Evolutionary conservation across 1,139 yeast species (phyloP), one percentile per base, ranked within the genome.

Genomic region (Kurtzmaniella quercitrusa): DNA sequence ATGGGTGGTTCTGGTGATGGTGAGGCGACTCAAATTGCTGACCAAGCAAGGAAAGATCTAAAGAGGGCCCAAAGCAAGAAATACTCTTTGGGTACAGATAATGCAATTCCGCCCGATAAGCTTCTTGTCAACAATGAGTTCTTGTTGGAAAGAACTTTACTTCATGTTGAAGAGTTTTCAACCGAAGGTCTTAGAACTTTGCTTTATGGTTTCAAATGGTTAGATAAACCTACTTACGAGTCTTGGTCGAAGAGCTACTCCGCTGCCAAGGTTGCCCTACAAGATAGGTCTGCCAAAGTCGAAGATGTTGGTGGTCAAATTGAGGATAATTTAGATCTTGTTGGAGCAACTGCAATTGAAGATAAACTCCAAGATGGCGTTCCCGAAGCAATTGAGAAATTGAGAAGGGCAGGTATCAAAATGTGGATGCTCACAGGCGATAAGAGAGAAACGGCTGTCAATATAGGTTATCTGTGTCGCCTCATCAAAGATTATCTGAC

Each of bases 401-500:
- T 94, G 34, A 78, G 96, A 53, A 74, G 95, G 47, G 98, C 98
- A 0, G 96, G 96, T 4, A 89, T 93, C 45, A 88, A 84, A 56
- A 66, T 94, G 71, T 93, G 99, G 98, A 93, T 93, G 97, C 71
- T 93, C 45, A 93, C 99, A 0, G 99, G 99, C 42, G 99, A 93
- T 59, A 93, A 93, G 58, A 74, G 97, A 47, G 99, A 94, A 62
- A 94, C 99, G 0, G 98, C 99, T 1, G 89, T 93, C 46, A 93
- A 89, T 56, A 93, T 94, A 61, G 98, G 98, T 0, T 88, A 91
- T 57, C 85, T 98, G 3, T 94, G 98, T 62, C 82, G 91, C 30
- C 69, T 94, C 47, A 91, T 94, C 53, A 88, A 91, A 57, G 98
- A 93, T 55, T 94, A 86, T 58, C 88, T 97, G 0, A 86, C 95